Base-by-base conservation (phyloP, 2,329 filamentous ascomycete species). In the Penicillium sp. region DNA sequence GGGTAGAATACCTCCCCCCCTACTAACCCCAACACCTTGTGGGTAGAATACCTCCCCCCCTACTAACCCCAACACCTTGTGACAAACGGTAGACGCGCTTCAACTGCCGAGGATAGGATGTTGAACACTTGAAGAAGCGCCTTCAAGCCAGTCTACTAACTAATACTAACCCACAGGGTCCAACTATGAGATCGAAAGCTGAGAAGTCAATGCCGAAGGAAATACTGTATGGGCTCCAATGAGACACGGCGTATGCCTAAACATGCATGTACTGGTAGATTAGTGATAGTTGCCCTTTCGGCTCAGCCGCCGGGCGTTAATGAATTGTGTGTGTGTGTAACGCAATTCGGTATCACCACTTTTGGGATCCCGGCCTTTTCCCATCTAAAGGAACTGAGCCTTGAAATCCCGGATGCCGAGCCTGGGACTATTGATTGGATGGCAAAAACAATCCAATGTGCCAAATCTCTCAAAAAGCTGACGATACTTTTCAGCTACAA, bases 121-220 rank as follows among this genome's bases (percentile, higher is more conserved):
- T 67, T 69, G 61, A 71, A 71, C 61, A 70, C 66, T 71, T 71
- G 59, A 50, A 69, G 66, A 70, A 72, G 62, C 60, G 37, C 37
- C 43, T 32, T 32, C 31, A 32, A 32, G 31, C 31, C 2, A 32
- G 10, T 13, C 31, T 32, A n/a, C n/a, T n/a, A n/a, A n/a, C n/a
- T n/a, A n/a, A n/a, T n/a, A n/a, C n/a, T n/a, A n/a, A n/a, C n/a
- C n/a, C n/a, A n/a, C n/a, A n/a, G n/a, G n/a, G n/a, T n/a, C n/a
- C n/a, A n/a, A n/a, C n/a, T n/a, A n/a, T n/a, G n/a, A n/a, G n/a
- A n/a, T n/a, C n/a, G n/a, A n/a, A n/a, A n/a, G n/a, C n/a, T n/a
- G n/a, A n/a, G n/a, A n/a, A n/a, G n/a, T n/a, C n/a, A n/a, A n/a
- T n/a, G n/a, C n/a, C n/a, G n/a, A n/a, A n/a, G n/a, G n/a, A n/a